Evolutionary conservation across 495 filamentous ascomycete species (phyloP).

Genomic region (Aspergillus sclerotioniger): DNA sequence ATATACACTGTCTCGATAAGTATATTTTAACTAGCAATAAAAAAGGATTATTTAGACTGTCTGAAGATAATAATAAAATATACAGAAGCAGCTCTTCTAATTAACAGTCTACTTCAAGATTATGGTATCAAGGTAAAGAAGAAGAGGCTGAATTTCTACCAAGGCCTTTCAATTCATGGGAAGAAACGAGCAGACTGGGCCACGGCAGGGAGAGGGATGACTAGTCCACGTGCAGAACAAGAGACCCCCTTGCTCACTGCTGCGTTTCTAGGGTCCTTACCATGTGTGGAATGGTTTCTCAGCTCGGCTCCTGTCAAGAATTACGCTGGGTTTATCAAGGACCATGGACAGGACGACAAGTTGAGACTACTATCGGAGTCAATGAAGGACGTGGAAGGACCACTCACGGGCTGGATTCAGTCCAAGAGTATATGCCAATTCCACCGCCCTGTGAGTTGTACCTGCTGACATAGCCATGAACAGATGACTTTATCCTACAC

Average conservation of each 20-base stretch:
- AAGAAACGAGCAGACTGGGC: conserved; percentile 68
- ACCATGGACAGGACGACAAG: conserved; percentile 52
- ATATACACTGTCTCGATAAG: conserved; percentile 19
- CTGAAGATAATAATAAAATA: conserved; percentile 50
- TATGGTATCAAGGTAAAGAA: conserved; percentile 54
- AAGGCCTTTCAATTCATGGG: conserved; percentile 68
- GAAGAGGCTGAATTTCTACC: conserved; percentile 65
- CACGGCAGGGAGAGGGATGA: conserved; percentile 43
- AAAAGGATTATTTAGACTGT: conserved; percentile 40
- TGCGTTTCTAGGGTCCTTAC: conserved; percentile 54
- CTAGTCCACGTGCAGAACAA: conserved; percentile 19
- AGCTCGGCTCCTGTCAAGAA: conserved; percentile 58
- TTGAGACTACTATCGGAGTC: conserved; percentile 54
- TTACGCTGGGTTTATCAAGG: conserved; percentile 62
- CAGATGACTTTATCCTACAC: conserved; percentile 64
- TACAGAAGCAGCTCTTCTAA: conserved; percentile 61
- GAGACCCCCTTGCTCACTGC: conserved; percentile 56
- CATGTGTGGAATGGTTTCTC: conserved; percentile 67
- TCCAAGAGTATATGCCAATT: neutral
- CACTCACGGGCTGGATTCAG: conserved; percentile 58
- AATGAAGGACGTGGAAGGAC: conserved; percentile 56
- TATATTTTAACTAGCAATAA: conserved; percentile 42
- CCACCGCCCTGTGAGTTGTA: neutral
- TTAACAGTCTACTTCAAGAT: conserved; percentile 58
- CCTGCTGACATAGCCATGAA: conserved; percentile 3